Evolutionary conservation across 1,284 basidiomycete genomes (phyloP).

Genomic region (Tilletia caries): DNA sequence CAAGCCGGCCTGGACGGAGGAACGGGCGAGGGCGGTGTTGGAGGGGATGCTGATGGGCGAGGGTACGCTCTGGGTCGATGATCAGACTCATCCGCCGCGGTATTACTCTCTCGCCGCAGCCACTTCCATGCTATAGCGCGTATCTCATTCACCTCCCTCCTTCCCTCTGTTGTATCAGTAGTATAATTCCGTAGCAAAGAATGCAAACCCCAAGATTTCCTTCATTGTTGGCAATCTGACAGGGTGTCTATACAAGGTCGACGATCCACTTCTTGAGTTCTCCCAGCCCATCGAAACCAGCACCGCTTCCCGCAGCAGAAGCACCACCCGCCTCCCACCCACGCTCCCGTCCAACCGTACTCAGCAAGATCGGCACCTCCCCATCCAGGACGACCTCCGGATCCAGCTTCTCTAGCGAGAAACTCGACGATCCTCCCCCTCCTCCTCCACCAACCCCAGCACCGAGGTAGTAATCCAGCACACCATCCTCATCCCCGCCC

Average conservation of each 20-base stretch:
- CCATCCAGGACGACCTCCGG: conserved; percentile 38
- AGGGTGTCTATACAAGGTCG: not conserved
- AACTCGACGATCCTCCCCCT: conserved; percentile 13
- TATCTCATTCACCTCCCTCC: too few relatives aligned
- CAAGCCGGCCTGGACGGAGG: conserved; percentile 69
- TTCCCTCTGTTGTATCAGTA: too few relatives aligned
- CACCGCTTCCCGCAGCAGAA: not conserved
- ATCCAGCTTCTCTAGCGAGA: conserved; percentile 38
- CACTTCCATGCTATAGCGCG: conserved; percentile 14
- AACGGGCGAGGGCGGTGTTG: conserved; percentile 72
- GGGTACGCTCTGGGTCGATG: conserved; percentile 90
- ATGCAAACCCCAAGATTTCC: too few relatives aligned
- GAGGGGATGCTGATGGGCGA: conserved; percentile 86
- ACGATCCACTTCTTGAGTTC: conserved; percentile 14
- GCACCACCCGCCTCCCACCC: conserved; percentile 18
- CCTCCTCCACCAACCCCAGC: conserved; percentile 14
- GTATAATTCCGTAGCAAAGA: too few relatives aligned
- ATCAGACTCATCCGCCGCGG: conserved; percentile 62
- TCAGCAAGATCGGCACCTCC: conserved; percentile 32
- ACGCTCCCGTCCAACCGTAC: conserved; percentile 29
- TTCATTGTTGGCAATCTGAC: too few relatives aligned
- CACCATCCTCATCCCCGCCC: conserved; percentile 34
- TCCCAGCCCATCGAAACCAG: conserved; percentile 13
- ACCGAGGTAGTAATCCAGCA: conserved; percentile 45
- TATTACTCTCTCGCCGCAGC: conserved; percentile 34